Conservation (phyloP, 176 grass and related monocot genomes). For the Secale cereale region DNA sequence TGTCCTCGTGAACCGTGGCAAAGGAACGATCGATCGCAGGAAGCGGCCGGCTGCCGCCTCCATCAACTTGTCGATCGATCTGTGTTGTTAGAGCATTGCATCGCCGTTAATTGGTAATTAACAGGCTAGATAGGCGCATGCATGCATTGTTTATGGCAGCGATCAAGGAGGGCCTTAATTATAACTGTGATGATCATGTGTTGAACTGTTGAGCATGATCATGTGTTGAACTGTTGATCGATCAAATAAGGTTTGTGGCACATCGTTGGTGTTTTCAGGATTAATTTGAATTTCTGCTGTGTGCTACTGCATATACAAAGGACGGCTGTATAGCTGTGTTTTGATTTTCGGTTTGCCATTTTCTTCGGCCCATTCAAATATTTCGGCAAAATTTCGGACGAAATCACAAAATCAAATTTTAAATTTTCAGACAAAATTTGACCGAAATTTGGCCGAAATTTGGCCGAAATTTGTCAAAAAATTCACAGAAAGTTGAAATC, state of each 20-base stretch:
- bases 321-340: too few relatives aligned
- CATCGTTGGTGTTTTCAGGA: not conserved
- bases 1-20: slow-evolving; percentile 13
- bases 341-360: too few relatives aligned
- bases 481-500: too few relatives aligned
- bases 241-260: slow-evolving; percentile 31
- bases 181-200: slow-evolving; percentile 21
- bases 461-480: too few relatives aligned
- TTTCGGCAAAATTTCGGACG: too few relatives aligned
- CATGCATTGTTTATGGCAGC: not conserved
- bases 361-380: too few relatives aligned
- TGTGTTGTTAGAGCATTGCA: slow-evolving; percentile 8
- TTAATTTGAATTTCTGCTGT: not conserved
- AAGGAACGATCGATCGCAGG: not conserved
- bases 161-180: not conserved
- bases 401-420: too few relatives aligned
- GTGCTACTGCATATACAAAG: not conserved
- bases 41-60: not conserved
- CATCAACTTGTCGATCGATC: slow-evolving; percentile 19
- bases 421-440: too few relatives aligned
- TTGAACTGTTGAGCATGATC: slow-evolving; percentile 2
- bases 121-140: not conserved
- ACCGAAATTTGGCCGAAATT: too few relatives aligned
- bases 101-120: slow-evolving; percentile 5
- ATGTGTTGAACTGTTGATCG: not conserved